Base-by-base conservation (phyloP, 192 early-diverging fungal species). In the Podila clonocystis region DNA sequence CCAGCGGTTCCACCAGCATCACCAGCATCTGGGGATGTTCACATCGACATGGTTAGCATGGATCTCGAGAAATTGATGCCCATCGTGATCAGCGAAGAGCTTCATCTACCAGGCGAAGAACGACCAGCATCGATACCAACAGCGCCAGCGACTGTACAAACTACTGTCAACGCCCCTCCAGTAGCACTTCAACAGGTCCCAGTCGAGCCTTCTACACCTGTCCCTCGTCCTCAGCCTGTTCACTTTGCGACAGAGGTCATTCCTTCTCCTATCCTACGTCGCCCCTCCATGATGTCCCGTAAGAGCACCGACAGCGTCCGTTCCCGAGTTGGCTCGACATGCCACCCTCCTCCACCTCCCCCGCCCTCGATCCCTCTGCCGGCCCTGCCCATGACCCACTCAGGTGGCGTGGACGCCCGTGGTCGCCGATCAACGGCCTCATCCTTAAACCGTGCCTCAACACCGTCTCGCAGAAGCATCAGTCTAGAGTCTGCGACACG, bases 281-380 rank as follows among this genome's bases (percentile, higher is more conserved):
- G 58, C 28, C 68, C 63, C 0, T 60, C 69, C 5, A 22, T 78
- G 20, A 34, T 31, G n/a, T 11, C 34, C 11, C 64, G 65, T 17
- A 72, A 64, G 45, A 79, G 75, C 31, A 31, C 50, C 3, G 75
- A 79, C 11, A 66, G 67, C 6, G 36, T 50, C 20, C 67, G 48
- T 9, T 22, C 48, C 3, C 69, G 69, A 13, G 26, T 63, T 45
- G 41, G 41, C n/a, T 78, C 68, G 9, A 63, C 57, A 24, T 50
- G 48, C 9, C 58, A 58, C 61, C 69, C 65, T 28, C 75, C 75
- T 4, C 75, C 75, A 36, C 69, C 70, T 2, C 75, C 75, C 0
- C 75, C 75, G 3, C 75, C 75, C 5, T 60, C 50, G n/a, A 61
- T 63, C 22, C 75, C 75, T 20, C 70, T 69, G 50, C 75, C 75